Evolutionary conservation across 108 stramenopile species (phyloP), one percentile per base, ranked within the genome.

Genomic region (Bacterosira constricta): DNA sequence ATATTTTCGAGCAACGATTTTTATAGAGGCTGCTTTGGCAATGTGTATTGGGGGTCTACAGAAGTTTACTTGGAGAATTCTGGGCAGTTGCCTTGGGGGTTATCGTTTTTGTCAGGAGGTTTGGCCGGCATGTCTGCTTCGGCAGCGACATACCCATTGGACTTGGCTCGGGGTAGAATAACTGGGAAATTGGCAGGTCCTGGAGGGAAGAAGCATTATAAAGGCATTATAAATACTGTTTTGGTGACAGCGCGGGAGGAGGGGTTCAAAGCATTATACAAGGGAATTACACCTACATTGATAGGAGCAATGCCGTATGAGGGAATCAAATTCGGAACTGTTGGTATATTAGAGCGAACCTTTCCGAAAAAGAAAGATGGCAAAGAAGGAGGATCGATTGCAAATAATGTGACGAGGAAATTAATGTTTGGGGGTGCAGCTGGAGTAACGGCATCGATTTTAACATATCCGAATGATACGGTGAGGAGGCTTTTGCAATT

Each of bases 401-500:
- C 29, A 6, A 30, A 30, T 2, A 44, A 74, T n/a, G 69, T 75
- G 6, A 54, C 32, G 6, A 82, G 89, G 41, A 93, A 96, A 76
- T 83, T 93, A 73, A 50, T 85, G 5, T 91, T 90, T 75, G 94
- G 94, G 55, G 94, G 90, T 6, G 37, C 85, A 32, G 94, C 91
- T 26, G 94, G 95, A 23, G 82, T 92, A 21, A 84, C 79, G 69
- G 95, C 95, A 6, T 86, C 90, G 10, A 18, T 92, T 7, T 66
- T 93, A 42, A 96, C 92, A 0, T 96, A 93, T 63, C 95, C 95
- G 18, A 96, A 96, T 73, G 95, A 96, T 80, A 96, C 95, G 4
- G 81, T 96, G 1, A 86, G 95, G 44, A 86, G 95, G 51, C 39
- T 93, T 47, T 49, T 96, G 56, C 95, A 96, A 71, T 54, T 93